phyloP scores from a whole-genome alignment of 1,284 basidiomycete genomes.

The Ustilago bromivora region DNA sequence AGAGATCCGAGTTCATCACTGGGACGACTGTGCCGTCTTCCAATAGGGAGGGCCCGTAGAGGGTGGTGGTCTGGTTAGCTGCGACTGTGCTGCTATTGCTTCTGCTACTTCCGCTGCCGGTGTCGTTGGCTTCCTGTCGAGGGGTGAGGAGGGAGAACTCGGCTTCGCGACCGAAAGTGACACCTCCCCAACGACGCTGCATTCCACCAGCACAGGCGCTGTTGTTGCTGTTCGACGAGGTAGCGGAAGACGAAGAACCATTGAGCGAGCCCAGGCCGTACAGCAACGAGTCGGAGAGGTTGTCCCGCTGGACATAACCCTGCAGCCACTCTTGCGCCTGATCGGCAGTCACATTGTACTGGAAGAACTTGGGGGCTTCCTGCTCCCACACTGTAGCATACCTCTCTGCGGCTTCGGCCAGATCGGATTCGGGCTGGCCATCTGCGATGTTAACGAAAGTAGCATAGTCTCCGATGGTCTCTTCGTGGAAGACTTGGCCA shows the following conservation, averaged over 20 bases:
- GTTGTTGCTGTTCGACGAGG: conserved; percentile 14
- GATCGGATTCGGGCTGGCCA: conserved; percentile 63
- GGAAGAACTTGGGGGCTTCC: conserved; percentile 71
- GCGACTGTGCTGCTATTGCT: not conserved
- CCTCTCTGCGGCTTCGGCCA: conserved; percentile 66
- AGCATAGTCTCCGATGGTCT: conserved; percentile 70
- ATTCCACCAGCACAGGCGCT: conserved; percentile 1
- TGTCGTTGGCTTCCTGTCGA: conserved; percentile 20
- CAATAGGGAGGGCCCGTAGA: conserved; percentile 36
- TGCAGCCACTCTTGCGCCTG: conserved; percentile 70
- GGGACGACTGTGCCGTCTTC: conserved; percentile 41
- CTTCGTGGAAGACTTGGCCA: conserved; percentile 72
- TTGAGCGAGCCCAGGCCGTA: conserved; percentile 52
- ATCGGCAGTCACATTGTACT: conserved; percentile 69
- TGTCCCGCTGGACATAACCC: conserved; percentile 71
- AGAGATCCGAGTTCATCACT: conserved; percentile 71
- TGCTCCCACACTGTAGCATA: conserved; percentile 71
- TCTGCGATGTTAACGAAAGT: conserved; percentile 70
- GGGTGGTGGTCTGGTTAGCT: conserved; percentile 19
- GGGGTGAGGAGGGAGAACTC: conserved; percentile 10
- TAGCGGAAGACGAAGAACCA: conserved; percentile 12
- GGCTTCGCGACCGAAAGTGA: conserved; percentile 18
- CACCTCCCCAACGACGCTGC: conserved; percentile 11
- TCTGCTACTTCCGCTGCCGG: not conserved
- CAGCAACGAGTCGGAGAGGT: conserved; percentile 70